A percentile compares a stretch with the other conserved stretches of the same genome.
These are phyloP conservation scores for Ambrosia trifida DNA, from an alignment of 129 eudicot genomes.

Conservation along the genomic window DNA sequence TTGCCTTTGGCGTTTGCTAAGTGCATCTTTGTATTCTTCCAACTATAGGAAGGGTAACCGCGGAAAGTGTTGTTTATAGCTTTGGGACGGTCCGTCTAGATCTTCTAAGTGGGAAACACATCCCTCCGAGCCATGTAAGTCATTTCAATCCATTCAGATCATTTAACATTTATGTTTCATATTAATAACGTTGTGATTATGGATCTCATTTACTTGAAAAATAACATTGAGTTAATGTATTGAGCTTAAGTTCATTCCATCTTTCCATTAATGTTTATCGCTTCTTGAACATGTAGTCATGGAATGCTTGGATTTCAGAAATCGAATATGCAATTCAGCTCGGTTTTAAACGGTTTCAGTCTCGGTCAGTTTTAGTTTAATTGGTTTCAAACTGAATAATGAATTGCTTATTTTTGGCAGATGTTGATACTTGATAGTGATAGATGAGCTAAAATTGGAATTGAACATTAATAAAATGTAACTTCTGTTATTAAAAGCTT, in stretches of 20 bases:
- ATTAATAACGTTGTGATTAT: background rate
- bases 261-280: conserved; percentile 8
- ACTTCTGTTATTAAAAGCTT: too few relatives aligned
- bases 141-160: background rate
- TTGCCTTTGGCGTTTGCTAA: conserved; percentile 8
- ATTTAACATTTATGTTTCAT: background rate
- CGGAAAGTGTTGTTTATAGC: conserved; percentile 83
- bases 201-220: background rate
- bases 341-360: too few relatives aligned
- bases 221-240: background rate
- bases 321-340: too few relatives aligned
- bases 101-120: conserved; percentile 79
- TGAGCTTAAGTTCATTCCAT: background rate
- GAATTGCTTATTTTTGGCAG: too few relatives aligned
- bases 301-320: background rate
- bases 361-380: too few relatives aligned
- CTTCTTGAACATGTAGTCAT: background rate
- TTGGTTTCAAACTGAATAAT: too few relatives aligned
- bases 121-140: conserved; percentile 88
- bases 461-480: too few relatives aligned
- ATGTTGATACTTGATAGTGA: too few relatives aligned
- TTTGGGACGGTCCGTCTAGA: conserved; percentile 83
- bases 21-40: background rate
- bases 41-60: conserved; percentile 75
- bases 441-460: too few relatives aligned